phyloP scores from a whole-genome alignment of 2,329 filamentous ascomycete species.

The Penicillium sp. region DNA sequence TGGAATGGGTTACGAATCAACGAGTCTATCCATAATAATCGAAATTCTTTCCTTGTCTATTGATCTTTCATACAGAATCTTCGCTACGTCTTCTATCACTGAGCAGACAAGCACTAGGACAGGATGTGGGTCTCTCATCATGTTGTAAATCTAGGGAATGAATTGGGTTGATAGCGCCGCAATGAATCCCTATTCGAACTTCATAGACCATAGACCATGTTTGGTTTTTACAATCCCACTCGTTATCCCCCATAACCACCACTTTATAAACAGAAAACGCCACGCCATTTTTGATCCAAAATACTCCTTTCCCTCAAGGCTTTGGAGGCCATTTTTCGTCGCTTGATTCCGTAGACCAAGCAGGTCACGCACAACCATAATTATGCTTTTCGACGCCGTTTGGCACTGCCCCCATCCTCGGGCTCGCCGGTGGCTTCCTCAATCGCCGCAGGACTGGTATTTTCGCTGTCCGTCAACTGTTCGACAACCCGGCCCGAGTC shows the following conservation, averaged over 20 bases:
- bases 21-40: too few relatives aligned
- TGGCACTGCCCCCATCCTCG: constrained; percentile 25
- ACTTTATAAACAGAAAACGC: constrained; percentile 9
- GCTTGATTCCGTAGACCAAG: not conserved
- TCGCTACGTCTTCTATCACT: too few relatives aligned
- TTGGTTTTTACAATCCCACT: not conserved
- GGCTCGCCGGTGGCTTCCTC: constrained; percentile 27
- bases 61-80: too few relatives aligned
- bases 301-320: not conserved
- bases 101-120: too few relatives aligned
- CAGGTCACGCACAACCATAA: not conserved
- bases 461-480: constrained; percentile 42
- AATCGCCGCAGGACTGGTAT: constrained; percentile 38
- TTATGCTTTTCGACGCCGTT: constrained; percentile 33
- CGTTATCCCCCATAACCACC: not conserved
- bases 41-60: too few relatives aligned
- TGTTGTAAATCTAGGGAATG: not conserved
- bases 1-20: too few relatives aligned
- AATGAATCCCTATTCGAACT: not conserved
- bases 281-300: not conserved
- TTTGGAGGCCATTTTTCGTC: not conserved
- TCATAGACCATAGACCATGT: not conserved
- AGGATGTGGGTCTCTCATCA: not conserved
- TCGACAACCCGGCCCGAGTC: constrained; percentile 37
- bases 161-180: too few relatives aligned